These are phyloP conservation scores for Trichoderma sp. DNA, from an alignment of 2,329 filamentous ascomycete genomes.

Conservation along the genomic window DNA sequence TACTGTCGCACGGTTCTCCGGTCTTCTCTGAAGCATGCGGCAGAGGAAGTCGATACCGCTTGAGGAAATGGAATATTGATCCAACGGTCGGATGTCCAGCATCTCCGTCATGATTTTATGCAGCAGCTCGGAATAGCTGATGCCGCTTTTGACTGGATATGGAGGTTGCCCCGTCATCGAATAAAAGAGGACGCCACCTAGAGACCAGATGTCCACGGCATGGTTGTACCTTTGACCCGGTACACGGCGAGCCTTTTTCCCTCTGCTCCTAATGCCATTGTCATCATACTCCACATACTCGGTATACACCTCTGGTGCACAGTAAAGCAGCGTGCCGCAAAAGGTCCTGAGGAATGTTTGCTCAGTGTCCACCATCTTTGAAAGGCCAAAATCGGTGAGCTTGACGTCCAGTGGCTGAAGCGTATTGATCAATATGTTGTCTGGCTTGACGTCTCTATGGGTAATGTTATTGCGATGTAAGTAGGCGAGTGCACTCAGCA, in stretches of 20 bases:
- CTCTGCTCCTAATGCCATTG: constrained; percentile 59
- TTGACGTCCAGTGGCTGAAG: constrained; percentile 77
- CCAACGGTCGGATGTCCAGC: constrained; percentile 65
- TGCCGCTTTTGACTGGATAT: constrained; percentile 74
- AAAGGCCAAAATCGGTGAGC: constrained; percentile 92
- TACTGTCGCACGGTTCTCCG: constrained; percentile 73
- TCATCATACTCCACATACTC: constrained; percentile 68
- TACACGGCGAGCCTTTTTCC: constrained; percentile 61
- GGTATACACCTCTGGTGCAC: constrained; percentile 93
- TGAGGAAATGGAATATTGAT: constrained; percentile 57
- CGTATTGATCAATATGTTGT: constrained; percentile 86
- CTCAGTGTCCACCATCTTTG: constrained; percentile 86
- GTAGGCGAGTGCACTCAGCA: constrained; percentile 80
- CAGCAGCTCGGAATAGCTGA: constrained; percentile 75
- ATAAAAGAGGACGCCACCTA: constrained; percentile 88
- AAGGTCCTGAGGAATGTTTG: constrained; percentile 95
- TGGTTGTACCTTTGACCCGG: constrained; percentile 74
- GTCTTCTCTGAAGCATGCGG: constrained; percentile 79
- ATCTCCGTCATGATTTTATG: constrained; percentile 80
- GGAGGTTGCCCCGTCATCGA: constrained; percentile 77
- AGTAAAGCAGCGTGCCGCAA: constrained; percentile 92
- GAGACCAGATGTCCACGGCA: constrained; percentile 93
- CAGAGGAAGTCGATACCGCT: constrained; percentile 70
- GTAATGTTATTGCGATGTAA: constrained; percentile 87
- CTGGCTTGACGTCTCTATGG: constrained; percentile 97